A percentile compares a stretch with the other conserved stretches of the same genome.
Conservation (phyloP, 768 basidiomycete species). For the Tulasnella sp. region DNA sequence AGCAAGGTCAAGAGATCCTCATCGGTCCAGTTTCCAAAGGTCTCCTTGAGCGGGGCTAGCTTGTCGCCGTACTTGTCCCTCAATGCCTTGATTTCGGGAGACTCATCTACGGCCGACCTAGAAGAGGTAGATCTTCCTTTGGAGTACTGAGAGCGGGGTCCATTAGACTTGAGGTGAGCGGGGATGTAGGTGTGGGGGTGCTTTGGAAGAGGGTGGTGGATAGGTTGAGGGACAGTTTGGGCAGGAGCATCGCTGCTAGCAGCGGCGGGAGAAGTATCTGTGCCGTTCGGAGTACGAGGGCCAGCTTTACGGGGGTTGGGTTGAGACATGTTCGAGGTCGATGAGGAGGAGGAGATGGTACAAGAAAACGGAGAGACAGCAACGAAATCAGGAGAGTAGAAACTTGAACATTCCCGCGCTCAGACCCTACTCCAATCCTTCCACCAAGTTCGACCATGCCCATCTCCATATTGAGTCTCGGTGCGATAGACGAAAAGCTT, state of each 20-base stretch:
- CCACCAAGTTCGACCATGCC: neutral
- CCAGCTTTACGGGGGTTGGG: neutral
- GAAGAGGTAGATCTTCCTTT: neutral
- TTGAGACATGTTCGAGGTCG: neutral
- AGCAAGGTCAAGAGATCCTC: conserved; percentile 68
- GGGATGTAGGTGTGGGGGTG: conserved; percentile 12
- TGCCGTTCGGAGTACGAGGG: neutral
- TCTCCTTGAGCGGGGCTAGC: conserved; percentile 53
- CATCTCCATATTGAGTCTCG: too few relatives aligned
- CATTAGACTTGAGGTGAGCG: conserved; percentile 1
- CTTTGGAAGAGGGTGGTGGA: conserved; percentile 8
- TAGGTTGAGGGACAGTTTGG: neutral
- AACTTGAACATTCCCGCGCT: neutral
- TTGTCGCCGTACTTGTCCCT: conserved; percentile 40
- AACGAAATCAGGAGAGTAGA: neutral
- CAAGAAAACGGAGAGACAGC: neutral
- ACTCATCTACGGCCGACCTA: neutral
- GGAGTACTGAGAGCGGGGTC: neutral
- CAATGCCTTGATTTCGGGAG: conserved; percentile 10
- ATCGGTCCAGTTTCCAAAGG: conserved; percentile 56
- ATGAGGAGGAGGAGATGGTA: neutral
- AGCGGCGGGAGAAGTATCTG: neutral
- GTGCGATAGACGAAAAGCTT: neutral
- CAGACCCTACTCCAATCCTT: neutral
- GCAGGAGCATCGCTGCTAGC: neutral